Percentiles rank a stretch among this genome's conserved stretches.
These are phyloP conservation scores for Peronosclerospora sorghi DNA, from an alignment of 352 stramenopile species.

Conservation along the genomic window DNA sequence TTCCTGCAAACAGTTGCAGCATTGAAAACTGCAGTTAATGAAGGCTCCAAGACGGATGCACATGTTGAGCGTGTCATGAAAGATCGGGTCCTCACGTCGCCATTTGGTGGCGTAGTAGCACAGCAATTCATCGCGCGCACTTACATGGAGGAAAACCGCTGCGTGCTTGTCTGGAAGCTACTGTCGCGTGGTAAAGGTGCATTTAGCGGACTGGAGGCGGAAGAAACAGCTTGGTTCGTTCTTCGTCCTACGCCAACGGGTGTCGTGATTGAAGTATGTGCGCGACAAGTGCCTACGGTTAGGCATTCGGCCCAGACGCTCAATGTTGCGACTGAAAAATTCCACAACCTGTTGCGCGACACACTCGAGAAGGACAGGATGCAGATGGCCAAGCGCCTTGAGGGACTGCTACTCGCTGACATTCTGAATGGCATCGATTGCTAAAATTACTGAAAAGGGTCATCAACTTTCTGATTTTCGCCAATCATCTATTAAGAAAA, in stretches of 20 bases:
- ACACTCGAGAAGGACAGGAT: constrained; percentile 8
- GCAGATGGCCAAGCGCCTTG: constrained; percentile 5
- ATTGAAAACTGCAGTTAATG: constrained; percentile 1
- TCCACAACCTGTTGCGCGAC: constrained; percentile 11
- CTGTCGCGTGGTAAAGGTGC: constrained; percentile 20
- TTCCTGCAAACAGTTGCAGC: constrained; percentile 7
- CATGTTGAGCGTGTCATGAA: constrained; percentile 20
- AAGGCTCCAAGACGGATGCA: constrained; percentile 2
- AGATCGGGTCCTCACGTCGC: constrained; percentile 7
- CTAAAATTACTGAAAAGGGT: no score
- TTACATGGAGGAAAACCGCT: constrained; percentile 27
- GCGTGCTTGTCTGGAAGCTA: constrained; percentile 43
- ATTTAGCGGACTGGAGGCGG: constrained; percentile 12
- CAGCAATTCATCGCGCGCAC: constrained; percentile 18
- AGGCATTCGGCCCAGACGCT: background rate
- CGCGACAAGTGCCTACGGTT: constrained; percentile 19
- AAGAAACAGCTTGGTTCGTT: constrained; percentile 16
- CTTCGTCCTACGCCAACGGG: constrained; percentile 1
- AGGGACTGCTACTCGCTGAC: constrained; percentile 9
- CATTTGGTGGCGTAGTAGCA: background rate
- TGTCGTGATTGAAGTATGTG: constrained; percentile 22
- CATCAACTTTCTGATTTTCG: no score
- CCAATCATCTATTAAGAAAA: no score
- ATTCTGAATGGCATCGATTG: constrained; percentile 8
- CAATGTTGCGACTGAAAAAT: constrained; percentile 9